These are phyloP conservation scores for Camelina sativa DNA, from an alignment of 345 rosid species.

Conservation along the genomic window DNA sequence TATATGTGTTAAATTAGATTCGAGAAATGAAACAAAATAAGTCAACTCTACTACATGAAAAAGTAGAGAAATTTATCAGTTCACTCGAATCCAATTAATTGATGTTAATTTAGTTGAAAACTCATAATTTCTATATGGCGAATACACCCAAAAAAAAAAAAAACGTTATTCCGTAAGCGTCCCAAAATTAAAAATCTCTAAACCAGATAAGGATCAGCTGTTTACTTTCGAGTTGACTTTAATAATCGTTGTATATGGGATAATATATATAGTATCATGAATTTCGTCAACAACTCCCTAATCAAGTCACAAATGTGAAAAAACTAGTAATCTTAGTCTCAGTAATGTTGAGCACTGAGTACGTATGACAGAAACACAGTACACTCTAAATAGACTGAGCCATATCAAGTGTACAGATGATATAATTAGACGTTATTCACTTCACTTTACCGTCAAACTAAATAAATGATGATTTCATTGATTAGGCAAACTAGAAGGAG, in stretches of 20 bases:
- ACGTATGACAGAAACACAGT: neutral
- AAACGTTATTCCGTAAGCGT: neutral
- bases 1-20: neutral
- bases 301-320: conserved; percentile 4
- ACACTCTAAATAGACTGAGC: neutral
- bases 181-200: conserved; percentile 20
- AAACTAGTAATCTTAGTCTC: too few relatives aligned
- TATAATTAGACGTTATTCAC: neutral
- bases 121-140: neutral
- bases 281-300: conserved; percentile 8
- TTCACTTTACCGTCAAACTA: neutral
- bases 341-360: too few relatives aligned
- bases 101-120: neutral
- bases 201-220: neutral
- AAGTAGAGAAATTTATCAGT: neutral
- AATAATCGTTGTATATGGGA: neutral
- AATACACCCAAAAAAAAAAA: neutral
- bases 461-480: neutral
- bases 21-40: neutral
- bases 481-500: neutral
- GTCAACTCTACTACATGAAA: neutral
- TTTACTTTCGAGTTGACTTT: conserved; percentile 13
- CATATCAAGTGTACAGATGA: neutral
- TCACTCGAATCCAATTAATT: neutral
- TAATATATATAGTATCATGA: conserved; percentile 11